These are phyloP conservation scores for Ophiocordyceps polyrhachis-furcata DNA, from an alignment of 2,329 filamentous ascomycete genomes.

Conservation along the genomic window DNA sequence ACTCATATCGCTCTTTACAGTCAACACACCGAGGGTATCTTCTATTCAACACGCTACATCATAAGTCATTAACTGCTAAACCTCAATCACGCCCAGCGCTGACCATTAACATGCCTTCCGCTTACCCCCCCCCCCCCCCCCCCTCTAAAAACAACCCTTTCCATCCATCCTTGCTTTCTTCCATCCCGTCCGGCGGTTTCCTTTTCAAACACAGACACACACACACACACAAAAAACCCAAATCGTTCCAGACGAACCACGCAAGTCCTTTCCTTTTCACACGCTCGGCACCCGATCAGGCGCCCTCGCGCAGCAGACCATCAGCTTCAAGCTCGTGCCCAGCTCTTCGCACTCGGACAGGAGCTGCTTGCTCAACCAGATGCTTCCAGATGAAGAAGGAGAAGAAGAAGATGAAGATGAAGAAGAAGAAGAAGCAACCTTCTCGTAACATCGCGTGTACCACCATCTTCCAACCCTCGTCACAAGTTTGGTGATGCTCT, in stretches of 20 bases:
- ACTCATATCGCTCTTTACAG: background rate
- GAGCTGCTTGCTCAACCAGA: slow-evolving; percentile 62
- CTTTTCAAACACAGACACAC: no score
- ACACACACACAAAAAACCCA: background rate
- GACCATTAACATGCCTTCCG: background rate
- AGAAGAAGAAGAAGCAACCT: slow-evolving; percentile 25
- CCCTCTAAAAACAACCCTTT: background rate
- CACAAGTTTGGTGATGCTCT: slow-evolving; percentile 81
- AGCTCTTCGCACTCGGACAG: slow-evolving; percentile 73
- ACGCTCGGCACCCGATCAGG: slow-evolving; percentile 36
- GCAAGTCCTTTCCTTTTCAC: no score
- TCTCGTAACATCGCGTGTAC: slow-evolving; percentile 88
- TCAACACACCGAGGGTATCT: background rate
- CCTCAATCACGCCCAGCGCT: background rate
- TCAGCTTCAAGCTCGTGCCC: slow-evolving; percentile 72
- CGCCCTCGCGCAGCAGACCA: slow-evolving; percentile 81
- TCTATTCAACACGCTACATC: background rate
- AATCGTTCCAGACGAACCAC: background rate
- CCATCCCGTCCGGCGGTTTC: background rate
- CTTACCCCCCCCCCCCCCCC: background rate
- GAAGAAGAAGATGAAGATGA: slow-evolving; percentile 8
- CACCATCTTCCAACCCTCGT: slow-evolving; percentile 87
- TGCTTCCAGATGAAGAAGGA: slow-evolving; percentile 23
- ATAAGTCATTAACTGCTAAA: no score
- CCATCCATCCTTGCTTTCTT: background rate